These are phyloP conservation scores for Rhexocercosporidium sp. DNA, from an alignment of 2,329 filamentous ascomycete genomes.

Conservation along the genomic window DNA sequence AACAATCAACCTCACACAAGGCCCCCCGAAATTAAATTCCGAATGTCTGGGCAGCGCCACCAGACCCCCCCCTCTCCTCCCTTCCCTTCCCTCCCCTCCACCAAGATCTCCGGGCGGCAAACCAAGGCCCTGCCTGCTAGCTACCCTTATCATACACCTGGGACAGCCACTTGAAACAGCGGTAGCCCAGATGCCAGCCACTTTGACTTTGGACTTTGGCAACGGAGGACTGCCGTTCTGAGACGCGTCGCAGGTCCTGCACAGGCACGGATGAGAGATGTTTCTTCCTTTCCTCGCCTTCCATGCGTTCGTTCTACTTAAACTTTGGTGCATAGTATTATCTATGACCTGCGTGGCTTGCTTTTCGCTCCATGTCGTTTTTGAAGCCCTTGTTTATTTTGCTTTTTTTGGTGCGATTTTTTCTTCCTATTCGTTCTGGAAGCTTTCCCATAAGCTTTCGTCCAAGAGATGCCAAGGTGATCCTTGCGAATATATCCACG, in stretches of 20 bases:
- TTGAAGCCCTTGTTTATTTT: neutral
- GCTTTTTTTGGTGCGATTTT: neutral
- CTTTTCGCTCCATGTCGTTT: too few species aligned
- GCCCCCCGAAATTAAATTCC: neutral
- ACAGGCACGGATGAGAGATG: slow-evolving; percentile 5
- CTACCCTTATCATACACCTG: neutral
- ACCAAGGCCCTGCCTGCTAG: neutral
- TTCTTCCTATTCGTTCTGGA: neutral
- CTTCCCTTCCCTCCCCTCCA: too few species aligned
- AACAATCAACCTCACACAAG: neutral
- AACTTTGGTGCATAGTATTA: neutral
- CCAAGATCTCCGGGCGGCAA: slow-evolving; percentile 2
- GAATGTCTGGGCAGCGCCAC: neutral
- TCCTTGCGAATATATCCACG: neutral
- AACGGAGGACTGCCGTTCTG: neutral
- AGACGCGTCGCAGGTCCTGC: slow-evolving; percentile 11
- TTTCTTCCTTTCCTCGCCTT: neutral
- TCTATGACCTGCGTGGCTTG: neutral
- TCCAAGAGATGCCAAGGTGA: neutral
- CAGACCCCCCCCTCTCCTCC: neutral
- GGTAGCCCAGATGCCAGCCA: neutral
- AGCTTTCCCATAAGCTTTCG: neutral
- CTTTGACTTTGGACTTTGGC: neutral
- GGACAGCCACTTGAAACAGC: slow-evolving; percentile 8
- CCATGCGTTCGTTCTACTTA: neutral